These are phyloP conservation scores for Blastobotrys parvus DNA, from an alignment of 805 yeast genomes.

Conservation along the genomic window DNA sequence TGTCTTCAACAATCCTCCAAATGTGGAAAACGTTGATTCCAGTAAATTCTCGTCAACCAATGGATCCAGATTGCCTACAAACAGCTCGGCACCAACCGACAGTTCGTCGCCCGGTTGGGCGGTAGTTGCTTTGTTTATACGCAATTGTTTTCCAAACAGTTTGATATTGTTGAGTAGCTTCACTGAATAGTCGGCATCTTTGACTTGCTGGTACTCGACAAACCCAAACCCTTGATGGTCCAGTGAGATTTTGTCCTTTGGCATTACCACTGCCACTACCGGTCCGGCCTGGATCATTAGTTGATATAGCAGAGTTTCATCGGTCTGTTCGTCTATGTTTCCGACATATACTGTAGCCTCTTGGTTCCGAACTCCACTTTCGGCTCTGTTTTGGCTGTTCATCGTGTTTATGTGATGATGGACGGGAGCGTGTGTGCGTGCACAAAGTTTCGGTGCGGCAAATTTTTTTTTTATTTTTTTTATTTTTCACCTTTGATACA, in stretches of 20 bases:
- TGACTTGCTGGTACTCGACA: conserved; percentile 52
- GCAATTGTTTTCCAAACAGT: conserved; percentile 52
- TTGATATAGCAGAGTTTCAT: conserved; percentile 68
- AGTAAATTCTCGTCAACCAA: conserved; percentile 55
- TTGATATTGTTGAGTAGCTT: conserved; percentile 51
- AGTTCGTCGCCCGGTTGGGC: conserved; percentile 17
- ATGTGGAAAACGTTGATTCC: conserved; percentile 49
- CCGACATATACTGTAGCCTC: conserved; percentile 72
- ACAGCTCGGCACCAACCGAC: conserved; percentile 59
- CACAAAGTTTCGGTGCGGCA: background rate
- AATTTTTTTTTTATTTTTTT: conserved; percentile 10
- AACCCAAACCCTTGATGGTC: conserved; percentile 85
- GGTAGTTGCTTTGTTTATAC: conserved; percentile 45
- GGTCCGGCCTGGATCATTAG: conserved; percentile 82
- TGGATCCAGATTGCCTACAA: conserved; percentile 60
- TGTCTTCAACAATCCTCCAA: conserved; percentile 57
- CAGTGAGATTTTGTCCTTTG: conserved; percentile 64
- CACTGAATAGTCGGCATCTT: conserved; percentile 65
- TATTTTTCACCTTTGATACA: conserved; percentile 4
- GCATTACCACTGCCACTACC: conserved; percentile 58
- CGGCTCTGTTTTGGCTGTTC: conserved; percentile 13
- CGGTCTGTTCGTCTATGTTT: conserved; percentile 67
- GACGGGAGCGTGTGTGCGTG: too few species aligned
- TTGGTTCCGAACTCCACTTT: conserved; percentile 45
- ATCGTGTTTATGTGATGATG: too few species aligned